Evolutionary conservation across 2,329 filamentous ascomycete genomes (phyloP).

Genomic region (Cercospora berteroae): DNA sequence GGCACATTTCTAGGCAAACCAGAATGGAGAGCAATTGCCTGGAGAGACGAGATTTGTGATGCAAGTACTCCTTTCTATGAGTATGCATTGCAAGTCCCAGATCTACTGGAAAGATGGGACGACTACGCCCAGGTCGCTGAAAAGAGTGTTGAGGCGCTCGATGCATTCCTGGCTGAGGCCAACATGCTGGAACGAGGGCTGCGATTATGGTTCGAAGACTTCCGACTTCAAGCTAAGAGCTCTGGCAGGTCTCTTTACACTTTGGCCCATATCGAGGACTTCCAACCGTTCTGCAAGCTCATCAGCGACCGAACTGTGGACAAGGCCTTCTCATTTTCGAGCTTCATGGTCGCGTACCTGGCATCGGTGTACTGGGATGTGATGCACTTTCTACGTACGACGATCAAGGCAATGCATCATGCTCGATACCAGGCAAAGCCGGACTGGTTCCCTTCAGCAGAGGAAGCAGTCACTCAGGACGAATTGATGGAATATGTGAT

Average conservation of each 20-base stretch:
- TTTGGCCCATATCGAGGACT: slow-evolving; percentile 27
- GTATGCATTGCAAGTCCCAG: slow-evolving; percentile 32
- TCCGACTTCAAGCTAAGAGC: slow-evolving; percentile 17
- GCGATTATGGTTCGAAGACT: slow-evolving; percentile 28
- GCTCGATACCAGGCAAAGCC: slow-evolving; percentile 20
- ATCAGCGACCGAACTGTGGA: slow-evolving; percentile 30
- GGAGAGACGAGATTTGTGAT: slow-evolving; percentile 27
- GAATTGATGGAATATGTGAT: slow-evolving; percentile 31
- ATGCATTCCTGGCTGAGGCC: slow-evolving; percentile 26
- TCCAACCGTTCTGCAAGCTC: slow-evolving; percentile 27
- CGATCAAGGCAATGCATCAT: slow-evolving; percentile 27
- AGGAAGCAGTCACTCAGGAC: slow-evolving; percentile 25
- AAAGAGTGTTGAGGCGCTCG: slow-evolving; percentile 15
- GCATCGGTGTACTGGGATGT: slow-evolving; percentile 35
- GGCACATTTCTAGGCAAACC: slow-evolving; percentile 30
- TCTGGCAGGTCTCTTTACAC: slow-evolving; percentile 18
- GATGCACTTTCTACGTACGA: slow-evolving; percentile 32
- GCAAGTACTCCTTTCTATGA: slow-evolving; percentile 33
- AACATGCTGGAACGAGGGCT: slow-evolving; percentile 26
- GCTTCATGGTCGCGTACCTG: slow-evolving; percentile 34
- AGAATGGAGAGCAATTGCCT: slow-evolving; percentile 33
- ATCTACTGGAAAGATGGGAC: slow-evolving; percentile 31
- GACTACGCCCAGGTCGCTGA: slow-evolving; percentile 16
- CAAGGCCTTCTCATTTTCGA: slow-evolving; percentile 31
- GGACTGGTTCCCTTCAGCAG: slow-evolving; percentile 24